Evolutionary conservation across 768 basidiomycete genomes (phyloP), one percentile per base, ranked within the genome.

Genomic region (Hydnomerulius pinastri): DNA sequence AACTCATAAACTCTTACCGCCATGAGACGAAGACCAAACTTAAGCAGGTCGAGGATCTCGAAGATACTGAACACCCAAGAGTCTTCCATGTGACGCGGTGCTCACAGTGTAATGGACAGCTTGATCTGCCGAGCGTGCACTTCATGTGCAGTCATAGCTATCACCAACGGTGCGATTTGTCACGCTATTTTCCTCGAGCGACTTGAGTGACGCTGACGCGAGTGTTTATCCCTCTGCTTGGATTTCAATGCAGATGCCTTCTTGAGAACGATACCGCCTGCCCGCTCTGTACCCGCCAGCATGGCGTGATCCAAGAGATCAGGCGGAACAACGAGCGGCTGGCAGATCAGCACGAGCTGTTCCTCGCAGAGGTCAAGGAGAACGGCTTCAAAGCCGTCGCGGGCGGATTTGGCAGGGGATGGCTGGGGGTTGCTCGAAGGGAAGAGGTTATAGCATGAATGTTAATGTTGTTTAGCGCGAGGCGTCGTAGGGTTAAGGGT

Each of bases 111-210:
- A 80, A 85, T 13, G 91, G 87, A 1, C 91, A 90, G 59, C 81
- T 98, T 52, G 95, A 98, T 65, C 80, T 98, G 9, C 96, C 97
- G 0, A 88, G 83, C 56, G 78, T 98, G 6, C 95, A 98, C 68
- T 98, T 98, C 64, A 97, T 98, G 96, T 99, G 96, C 70, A 86
- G 87, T 61, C 97, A 98, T 65, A 93, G 91, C 53, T 98, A 92
- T 73, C 97, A 99, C 66, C 92, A 96, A 65, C 78, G 94, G 92
- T 91, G 46, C 37, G 71, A n/a, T n/a, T n/a, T n/a, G n/a, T n/a
- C n/a, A n/a, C n/a, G n/a, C n/a, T n/a, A n/a, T 64, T 69, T 46
- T 45, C 28, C 29, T 18, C 28, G 2, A 11, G 24, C 24, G n/a
- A n/a, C 24, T 32, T 35, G 2, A 39, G 35, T 27, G 49, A 3